A percentile compares a stretch with the other conserved stretches of the same genome.
These are phyloP conservation scores for Yamadazyma ubonensis DNA, from an alignment of 805 yeast species.

Conservation along the genomic window DNA sequence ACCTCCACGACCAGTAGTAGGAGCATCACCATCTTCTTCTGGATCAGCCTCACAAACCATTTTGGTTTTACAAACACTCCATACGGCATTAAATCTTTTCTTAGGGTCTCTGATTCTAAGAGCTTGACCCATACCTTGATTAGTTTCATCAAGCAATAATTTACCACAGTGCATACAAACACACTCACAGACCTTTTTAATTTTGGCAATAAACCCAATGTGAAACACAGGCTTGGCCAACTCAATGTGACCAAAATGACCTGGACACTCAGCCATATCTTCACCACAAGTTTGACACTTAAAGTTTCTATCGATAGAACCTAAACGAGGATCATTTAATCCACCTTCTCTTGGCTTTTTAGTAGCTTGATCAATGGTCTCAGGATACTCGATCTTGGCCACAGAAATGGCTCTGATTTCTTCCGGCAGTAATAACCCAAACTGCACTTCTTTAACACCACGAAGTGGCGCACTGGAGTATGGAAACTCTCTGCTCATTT, in stretches of 20 bases:
- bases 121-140: conserved; percentile 82
- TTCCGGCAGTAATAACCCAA: conserved; percentile 96
- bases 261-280: conserved; percentile 99
- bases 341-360: conserved; percentile 96
- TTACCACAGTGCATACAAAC: conserved; percentile 99
- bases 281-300: conserved; percentile 99
- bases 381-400: conserved; percentile 97
- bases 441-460: conserved; percentile 96
- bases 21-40: conserved; percentile 35
- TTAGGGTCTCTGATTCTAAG: conserved; percentile 89
- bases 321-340: conserved; percentile 92
- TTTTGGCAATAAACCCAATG: conserved; percentile 92
- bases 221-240: conserved; percentile 98
- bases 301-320: conserved; percentile 94
- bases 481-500: conserved; percentile 61
- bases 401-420: conserved; percentile 94
- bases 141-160: conserved; percentile 78
- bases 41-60: conserved; percentile 87
- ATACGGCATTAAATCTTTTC: conserved; percentile 93
- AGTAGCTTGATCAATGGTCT: conserved; percentile 98
- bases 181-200: conserved; percentile 93
- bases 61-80: conserved; percentile 89
- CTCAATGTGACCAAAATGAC: conserved; percentile 98
- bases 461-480: conserved; percentile 98
- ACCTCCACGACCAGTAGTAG: conserved; percentile 77